Evolutionary conservation across 2,329 filamentous ascomycete genomes (phyloP).

Genomic region (Colletotrichum eremochloae): DNA sequence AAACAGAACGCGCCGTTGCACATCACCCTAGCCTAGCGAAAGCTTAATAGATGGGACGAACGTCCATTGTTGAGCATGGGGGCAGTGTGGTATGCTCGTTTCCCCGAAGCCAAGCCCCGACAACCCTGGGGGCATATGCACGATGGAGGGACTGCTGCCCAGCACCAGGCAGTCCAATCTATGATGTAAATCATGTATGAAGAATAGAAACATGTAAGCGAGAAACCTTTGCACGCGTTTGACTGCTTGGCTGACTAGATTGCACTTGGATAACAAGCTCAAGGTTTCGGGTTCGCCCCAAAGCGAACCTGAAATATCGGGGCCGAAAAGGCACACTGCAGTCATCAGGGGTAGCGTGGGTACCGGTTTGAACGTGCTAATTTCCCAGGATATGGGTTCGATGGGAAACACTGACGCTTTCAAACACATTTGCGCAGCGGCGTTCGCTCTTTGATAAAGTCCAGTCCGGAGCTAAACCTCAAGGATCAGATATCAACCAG

Average conservation of each 20-base stretch:
- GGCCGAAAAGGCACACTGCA: too few species aligned
- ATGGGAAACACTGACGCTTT: neutral
- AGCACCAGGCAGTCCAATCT: neutral
- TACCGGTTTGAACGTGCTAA: too few species aligned
- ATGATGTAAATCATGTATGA: neutral
- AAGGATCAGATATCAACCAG: neutral
- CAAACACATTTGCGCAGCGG: neutral
- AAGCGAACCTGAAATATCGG: neutral
- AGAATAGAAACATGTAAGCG: neutral
- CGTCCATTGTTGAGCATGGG: neutral
- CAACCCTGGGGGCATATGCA: neutral
- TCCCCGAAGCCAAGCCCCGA: neutral
- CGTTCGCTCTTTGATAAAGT: neutral
- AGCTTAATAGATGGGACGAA: conserved; percentile 23
- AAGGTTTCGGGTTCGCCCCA: neutral
- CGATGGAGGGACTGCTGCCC: neutral
- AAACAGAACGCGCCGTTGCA: neutral
- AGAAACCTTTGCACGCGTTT: too few species aligned
- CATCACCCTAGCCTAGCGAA: neutral
- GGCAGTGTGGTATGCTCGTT: too few species aligned
- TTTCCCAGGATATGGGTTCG: neutral
- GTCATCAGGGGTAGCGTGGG: neutral
- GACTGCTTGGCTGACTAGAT: neutral
- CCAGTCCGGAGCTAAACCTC: neutral
- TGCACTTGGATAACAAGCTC: neutral